Evolutionary conservation across 345 rosid species (phyloP).

Genomic region (Rhizophora apiculata): DNA sequence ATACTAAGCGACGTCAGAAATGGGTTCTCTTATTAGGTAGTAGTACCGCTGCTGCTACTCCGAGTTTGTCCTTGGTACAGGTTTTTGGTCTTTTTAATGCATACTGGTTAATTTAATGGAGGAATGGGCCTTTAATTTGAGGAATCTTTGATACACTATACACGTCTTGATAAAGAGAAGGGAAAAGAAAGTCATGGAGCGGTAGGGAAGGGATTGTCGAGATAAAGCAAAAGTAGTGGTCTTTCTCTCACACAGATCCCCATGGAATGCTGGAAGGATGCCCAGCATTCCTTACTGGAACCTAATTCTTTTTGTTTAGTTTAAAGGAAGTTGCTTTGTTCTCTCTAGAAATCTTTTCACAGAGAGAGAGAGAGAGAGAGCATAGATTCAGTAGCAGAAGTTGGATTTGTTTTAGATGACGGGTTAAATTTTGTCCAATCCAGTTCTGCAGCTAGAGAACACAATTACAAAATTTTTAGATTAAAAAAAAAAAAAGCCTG

Average conservation of each 20-base stretch:
- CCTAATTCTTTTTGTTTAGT: conserved; percentile 65
- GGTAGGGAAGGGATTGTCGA: conserved; percentile 23
- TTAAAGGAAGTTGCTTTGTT: conserved; percentile 60
- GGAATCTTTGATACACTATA: not conserved
- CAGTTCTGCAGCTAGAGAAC: conserved; percentile 28
- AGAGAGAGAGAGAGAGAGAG: conserved; percentile 14
- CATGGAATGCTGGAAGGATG: conserved; percentile 66
- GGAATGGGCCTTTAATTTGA: not conserved
- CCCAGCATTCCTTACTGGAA: conserved; percentile 58
- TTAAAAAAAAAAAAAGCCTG: not conserved
- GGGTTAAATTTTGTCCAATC: conserved; percentile 40
- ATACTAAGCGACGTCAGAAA: conserved; percentile 9
- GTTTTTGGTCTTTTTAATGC: conserved; percentile 11
- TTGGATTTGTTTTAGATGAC: conserved; percentile 32
- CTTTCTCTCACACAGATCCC: conserved; percentile 98
- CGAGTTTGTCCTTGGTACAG: conserved; percentile 10
- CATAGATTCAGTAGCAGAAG: conserved; percentile 43
- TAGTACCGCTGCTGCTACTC: conserved; percentile 1
- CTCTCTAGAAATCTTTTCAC: conserved; percentile 41
- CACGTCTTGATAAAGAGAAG: conserved; percentile 4
- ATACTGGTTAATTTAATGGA: not conserved
- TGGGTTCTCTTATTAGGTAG: not conserved
- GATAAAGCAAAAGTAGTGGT: conserved; percentile 56
- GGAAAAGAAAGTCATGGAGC: not conserved
- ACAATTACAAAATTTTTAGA: conserved; percentile 1